These are phyloP conservation scores for Sugiyamaella grinbergsii DNA, from an alignment of 1,139 yeast species.

Conservation along the genomic window DNA sequence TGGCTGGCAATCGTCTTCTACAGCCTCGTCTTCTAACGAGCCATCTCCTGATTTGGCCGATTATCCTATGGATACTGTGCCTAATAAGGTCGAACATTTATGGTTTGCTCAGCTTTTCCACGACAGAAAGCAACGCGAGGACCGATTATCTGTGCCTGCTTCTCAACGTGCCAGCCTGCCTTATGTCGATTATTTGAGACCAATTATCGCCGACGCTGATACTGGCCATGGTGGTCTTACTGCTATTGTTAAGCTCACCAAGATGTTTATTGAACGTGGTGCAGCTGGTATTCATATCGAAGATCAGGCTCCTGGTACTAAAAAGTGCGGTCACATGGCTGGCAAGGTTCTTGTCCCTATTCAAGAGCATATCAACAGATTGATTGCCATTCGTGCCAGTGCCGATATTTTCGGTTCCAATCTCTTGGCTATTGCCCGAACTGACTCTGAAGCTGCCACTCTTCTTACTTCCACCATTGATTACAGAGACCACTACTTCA, in stretches of 20 bases:
- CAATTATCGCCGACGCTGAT: conserved; percentile 96
- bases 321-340: conserved; percentile 98
- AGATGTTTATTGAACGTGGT: conserved; percentile 95
- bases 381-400: conserved; percentile 91
- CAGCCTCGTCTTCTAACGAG: conserved; percentile 95
- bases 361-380: conserved; percentile 93
- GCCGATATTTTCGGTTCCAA: conserved; percentile 93
- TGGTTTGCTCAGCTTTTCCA: conserved; percentile 97
- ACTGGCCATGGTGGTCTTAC: conserved; percentile 99
- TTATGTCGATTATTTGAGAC: conserved; percentile 80
- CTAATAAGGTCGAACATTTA: conserved; percentile 95
- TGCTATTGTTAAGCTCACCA: conserved; percentile 92
- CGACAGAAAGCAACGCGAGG: conserved; percentile 94
- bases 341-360: conserved; percentile 98
- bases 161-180: conserved; percentile 62
- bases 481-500: conserved; percentile 89
- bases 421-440: conserved; percentile 86
- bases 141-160: conserved; percentile 62
- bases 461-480: conserved; percentile 91
- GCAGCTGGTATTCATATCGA: conserved; percentile 99
- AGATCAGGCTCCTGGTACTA: conserved; percentile 98
- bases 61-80: conserved; percentile 98
- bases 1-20: conserved; percentile 98
- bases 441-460: conserved; percentile 97
- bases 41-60: conserved; percentile 99